A percentile compares a stretch with the other conserved stretches of the same genome.
phyloP scores from a whole-genome alignment of 1,284 basidiomycete genomes.

The Rhizoctonia solani region DNA sequence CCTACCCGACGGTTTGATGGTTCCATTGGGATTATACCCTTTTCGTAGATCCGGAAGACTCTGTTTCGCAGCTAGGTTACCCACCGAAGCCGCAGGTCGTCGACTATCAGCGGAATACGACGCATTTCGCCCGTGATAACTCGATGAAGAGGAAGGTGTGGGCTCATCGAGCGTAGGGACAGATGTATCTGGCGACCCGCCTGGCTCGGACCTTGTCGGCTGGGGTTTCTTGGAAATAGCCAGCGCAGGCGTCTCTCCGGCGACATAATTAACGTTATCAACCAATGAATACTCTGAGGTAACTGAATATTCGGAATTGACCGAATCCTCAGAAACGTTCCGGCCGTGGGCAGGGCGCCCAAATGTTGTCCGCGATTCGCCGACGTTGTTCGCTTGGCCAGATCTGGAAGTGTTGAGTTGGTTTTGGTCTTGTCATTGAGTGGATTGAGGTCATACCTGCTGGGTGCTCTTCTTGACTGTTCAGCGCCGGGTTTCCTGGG shows the following conservation, averaged over 20 bases:
- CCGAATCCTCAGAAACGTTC: constrained; percentile 33
- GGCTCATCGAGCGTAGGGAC: constrained; percentile 63
- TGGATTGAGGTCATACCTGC: constrained; percentile 34
- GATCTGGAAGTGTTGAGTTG: neutral
- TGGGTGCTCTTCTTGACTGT: constrained; percentile 42
- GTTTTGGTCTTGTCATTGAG: neutral
- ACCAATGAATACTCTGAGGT: constrained; percentile 28
- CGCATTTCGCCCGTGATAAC: constrained; percentile 59
- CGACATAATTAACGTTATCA: constrained; percentile 31
- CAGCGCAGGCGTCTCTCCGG: neutral
- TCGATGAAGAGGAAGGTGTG: constrained; percentile 45
- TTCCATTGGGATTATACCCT: constrained; percentile 44
- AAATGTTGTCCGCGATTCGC: neutral
- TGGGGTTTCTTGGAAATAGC: constrained; percentile 12
- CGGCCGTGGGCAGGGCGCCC: constrained; percentile 12
- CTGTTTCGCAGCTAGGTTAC: constrained; percentile 67
- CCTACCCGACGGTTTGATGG: constrained; percentile 20
- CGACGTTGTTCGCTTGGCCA: constrained; percentile 25
- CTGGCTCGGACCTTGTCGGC: constrained; percentile 10
- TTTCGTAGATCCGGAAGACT: constrained; percentile 85
- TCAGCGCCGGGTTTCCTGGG: constrained; percentile 40
- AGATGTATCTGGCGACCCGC: constrained; percentile 57
- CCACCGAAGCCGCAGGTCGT: constrained; percentile 44
- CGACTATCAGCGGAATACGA: constrained; percentile 55
- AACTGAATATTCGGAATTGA: constrained; percentile 30